A percentile compares a stretch with the other conserved stretches of the same genome.
phyloP scores from a whole-genome alignment of 139 green algal genomes.

The Volvox reticuliferus region DNA sequence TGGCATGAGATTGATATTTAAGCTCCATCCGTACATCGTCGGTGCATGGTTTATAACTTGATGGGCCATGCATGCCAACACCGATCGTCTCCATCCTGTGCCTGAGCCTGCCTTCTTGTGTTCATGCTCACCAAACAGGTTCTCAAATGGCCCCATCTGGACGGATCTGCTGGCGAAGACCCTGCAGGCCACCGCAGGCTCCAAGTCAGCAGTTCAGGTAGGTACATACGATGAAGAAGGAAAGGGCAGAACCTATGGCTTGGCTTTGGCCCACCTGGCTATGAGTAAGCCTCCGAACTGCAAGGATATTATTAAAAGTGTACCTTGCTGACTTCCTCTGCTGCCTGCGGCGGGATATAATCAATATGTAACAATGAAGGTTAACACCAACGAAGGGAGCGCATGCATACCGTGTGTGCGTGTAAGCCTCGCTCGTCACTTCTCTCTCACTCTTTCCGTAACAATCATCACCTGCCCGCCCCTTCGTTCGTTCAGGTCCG shows the following conservation, averaged over 20 bases:
- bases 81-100: not conserved
- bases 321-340: not conserved
- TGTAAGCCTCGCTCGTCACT: too few relatives aligned
- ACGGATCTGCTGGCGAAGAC: not conserved
- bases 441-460: too few relatives aligned
- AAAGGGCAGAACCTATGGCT: not conserved
- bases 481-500: not conserved
- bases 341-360: too few relatives aligned
- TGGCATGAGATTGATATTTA: not conserved
- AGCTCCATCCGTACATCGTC: too few relatives aligned
- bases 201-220: not conserved
- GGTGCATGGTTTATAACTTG: not conserved
- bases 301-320: too few relatives aligned
- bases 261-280: not conserved
- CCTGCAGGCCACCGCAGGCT: not conserved
- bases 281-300: not conserved
- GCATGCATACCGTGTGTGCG: too few relatives aligned
- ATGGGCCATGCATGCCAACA: not conserved
- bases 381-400: too few relatives aligned
- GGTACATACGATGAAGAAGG: not conserved
- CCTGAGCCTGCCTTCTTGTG: not conserved
- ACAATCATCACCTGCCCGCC: too few relatives aligned
- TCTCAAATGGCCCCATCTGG: not conserved
- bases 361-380: too few relatives aligned
- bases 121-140: not conserved